Evolutionary conservation across 306 rosid species (phyloP), one percentile per base, ranked within the genome.

Genomic region (Vicia sativa): DNA sequence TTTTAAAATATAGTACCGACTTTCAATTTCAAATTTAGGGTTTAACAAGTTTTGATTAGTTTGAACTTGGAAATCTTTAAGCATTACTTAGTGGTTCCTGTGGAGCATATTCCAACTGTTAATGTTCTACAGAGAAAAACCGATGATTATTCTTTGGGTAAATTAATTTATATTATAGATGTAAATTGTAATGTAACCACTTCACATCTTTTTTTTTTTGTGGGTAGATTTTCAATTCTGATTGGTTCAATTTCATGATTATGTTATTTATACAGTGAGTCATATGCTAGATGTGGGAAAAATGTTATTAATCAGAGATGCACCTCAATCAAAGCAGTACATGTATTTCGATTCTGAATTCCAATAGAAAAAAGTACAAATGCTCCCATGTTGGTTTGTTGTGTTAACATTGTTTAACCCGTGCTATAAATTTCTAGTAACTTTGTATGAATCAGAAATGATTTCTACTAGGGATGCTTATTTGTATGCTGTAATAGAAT

Each of bases 71-170:
- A 5, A 50, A 50, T 1, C 9, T 60, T 48, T 63, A 89, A 93
- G 87, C 96, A 89, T 83, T 89, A 85, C 90, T 87, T 89, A 61
- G 90, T 87, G 62, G 70, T 89, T 73, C 89, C 96, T 6, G 78
- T 76, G 68, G 77, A 77, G 54, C 96, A 89, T 70, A 83, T 87
- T 78, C 82, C 91, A 18, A 74, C 86, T 38, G 93, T 87, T 42
- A 87, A 74, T 0, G 76, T 85, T 81, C 89, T 87, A 66, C 80
- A 71, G 31, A 81, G 82, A 65, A 81, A 38, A 53, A 44, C 75
- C 23, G 88, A 87, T 76, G 89, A 89, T 71, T 68, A 77, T 76
- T 67, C 86, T 72, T 53, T 89, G 79, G 92, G 96, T 89, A 87
- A 72, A 52, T 62, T 67, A 44, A 49, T 61, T 38, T 14, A 43